Base-by-base conservation (phyloP, 192 early-diverging fungal species). In the Polychytrium aggregatum region DNA sequence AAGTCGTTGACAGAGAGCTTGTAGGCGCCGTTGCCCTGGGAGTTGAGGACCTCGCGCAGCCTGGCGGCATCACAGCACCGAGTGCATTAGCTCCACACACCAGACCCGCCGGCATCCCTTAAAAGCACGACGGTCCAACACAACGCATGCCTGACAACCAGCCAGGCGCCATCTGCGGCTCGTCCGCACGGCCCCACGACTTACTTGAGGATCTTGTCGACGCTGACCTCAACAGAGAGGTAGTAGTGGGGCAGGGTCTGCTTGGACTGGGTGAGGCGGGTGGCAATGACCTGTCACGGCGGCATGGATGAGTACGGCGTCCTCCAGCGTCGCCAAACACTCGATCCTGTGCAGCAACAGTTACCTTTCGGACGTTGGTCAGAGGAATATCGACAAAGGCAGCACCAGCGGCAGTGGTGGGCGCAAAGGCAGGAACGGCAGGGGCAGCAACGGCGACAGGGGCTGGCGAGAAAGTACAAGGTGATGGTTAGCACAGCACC, bases 1-100 rank as follows among this genome's bases (percentile, higher is more conserved):
- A 98, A 96, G 68, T 98, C 95, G 62, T 98, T 98, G 59, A 98
- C 85, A 22, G 92, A 96, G 27, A 98, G 70, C 76, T 98, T 98
- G 84, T 84, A 94, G 51, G 85, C 81, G 25, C 86, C 92, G 52
- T 88, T 78, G 45, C 73, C 81, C 58, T 79, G 56, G 45, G 65
- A 75, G 80, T 98, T 98, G 39, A 98, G 72, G 13, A 83, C 79
- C 58, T 89, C 77, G 55, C 95, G 87, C 49, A 96, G 78, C 48
- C 56, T 64, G 41, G 17, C 34, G n/a, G n/a, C n/a, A n/a, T n/a
- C n/a, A n/a, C n/a, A n/a, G n/a, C n/a, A n/a, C n/a, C n/a, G n/a
- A n/a, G n/a, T n/a, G n/a, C n/a, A n/a, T n/a, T n/a, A n/a, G n/a
- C n/a, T n/a, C n/a, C n/a, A n/a, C n/a, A n/a, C n/a, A n/a, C n/a